phyloP scores from a whole-genome alignment of 345 rosid species.

The Physaria fendleri region DNA sequence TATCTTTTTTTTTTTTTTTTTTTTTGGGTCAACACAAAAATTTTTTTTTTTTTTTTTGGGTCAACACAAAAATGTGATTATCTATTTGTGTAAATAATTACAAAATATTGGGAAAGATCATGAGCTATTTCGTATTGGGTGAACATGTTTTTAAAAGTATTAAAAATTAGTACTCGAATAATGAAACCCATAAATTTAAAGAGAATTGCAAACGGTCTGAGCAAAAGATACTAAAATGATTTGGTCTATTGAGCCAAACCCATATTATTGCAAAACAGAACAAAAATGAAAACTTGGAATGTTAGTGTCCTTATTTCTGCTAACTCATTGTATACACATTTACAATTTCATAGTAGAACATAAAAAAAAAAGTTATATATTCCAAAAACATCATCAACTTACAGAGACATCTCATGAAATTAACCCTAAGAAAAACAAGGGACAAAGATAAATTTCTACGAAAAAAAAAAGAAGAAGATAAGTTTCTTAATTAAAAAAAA shows the following conservation, averaged over 20 bases:
- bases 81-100: too few species aligned
- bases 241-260: background rate
- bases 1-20: too few species aligned
- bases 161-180: too few species aligned
- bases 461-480: background rate
- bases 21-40: too few species aligned
- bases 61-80: too few species aligned
- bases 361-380: background rate
- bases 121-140: too few species aligned
- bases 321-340: background rate
- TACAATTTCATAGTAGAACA: background rate
- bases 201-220: too few species aligned
- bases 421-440: background rate
- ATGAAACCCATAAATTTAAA: too few species aligned
- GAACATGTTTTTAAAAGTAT: too few species aligned
- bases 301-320: background rate
- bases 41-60: too few species aligned
- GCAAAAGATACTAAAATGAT: too few species aligned
- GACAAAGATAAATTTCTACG: background rate
- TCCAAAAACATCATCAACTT: background rate
- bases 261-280: background rate
- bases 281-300: background rate
- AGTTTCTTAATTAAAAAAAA: background rate
- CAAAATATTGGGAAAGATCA: too few species aligned
- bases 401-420: constrained; percentile 23